phyloP scores from a whole-genome alignment of 169 alveolate genomes.

The Cryptosporidium sp. region DNA sequence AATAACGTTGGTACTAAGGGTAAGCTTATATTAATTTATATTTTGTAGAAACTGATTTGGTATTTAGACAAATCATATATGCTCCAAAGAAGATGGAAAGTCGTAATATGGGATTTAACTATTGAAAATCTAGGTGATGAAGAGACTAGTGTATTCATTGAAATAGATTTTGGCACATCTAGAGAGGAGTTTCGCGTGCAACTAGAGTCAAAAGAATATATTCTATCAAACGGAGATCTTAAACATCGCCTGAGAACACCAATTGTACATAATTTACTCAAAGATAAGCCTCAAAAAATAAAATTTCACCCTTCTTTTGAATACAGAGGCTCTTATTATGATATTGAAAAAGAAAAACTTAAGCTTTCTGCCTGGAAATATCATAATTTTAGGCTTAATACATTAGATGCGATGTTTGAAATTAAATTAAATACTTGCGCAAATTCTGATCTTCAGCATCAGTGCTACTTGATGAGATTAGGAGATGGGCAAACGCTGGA shows the following conservation, averaged over 20 bases:
- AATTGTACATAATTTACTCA: conserved; percentile 82
- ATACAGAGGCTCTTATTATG: conserved; percentile 86
- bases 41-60: background rate
- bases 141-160: conserved; percentile 38
- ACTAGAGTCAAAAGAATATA: conserved; percentile 69
- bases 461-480: conserved; percentile 29
- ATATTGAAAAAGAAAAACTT: conserved; percentile 85
- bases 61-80: background rate
- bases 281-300: conserved; percentile 82
- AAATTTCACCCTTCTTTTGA: conserved; percentile 84
- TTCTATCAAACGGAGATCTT: conserved; percentile 82
- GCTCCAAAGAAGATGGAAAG: conserved; percentile 73
- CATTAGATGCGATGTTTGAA: conserved; percentile 85
- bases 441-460: conserved; percentile 45
- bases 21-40: background rate
- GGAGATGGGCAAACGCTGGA: conserved; percentile 17
- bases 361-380: conserved; percentile 86
- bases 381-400: conserved; percentile 81
- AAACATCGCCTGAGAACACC: conserved; percentile 85
- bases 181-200: conserved; percentile 71
- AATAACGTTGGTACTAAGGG: background rate
- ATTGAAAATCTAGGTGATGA: conserved; percentile 55
- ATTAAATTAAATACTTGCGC: conserved; percentile 51
- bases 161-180: conserved; percentile 69
- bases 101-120: conserved; percentile 40